Evolutionary conservation across 2,329 filamentous ascomycete species (phyloP), one percentile per base, ranked within the genome.

Genomic region (Gnomoniopsis sp.): DNA sequence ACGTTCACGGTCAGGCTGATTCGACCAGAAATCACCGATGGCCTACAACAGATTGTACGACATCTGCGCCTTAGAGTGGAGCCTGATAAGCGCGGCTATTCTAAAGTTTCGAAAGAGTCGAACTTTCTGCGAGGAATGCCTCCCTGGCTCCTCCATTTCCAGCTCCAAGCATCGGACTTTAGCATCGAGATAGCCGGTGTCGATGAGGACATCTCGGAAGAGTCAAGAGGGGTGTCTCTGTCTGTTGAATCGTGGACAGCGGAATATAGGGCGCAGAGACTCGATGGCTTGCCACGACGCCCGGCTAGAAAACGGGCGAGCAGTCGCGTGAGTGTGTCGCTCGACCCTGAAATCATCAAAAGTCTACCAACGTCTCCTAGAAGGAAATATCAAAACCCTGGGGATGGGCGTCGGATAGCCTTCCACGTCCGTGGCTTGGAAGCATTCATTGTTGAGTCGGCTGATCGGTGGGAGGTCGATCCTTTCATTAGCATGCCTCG

Each of bases 1-100:
- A 96, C 91, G 0, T 93, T 96, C 64, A 90, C 91, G 1, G 81
- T 96, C 51, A 95, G 92, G 68, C 88, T 99, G 79, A 88, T 97
- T 10, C 87, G 93, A 22, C 88, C 91, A 6, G 95, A 99, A 69
- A 96, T 99, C 59, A 95, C 88, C 55, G 89, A 96, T 68, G 96
- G 95, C 22, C 81, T 99, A 34, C 90, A 90, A 23, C 91, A 98
- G 70, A 97, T 99, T 62, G 86, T 97, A 15, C 85, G 87, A 46
- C 92, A 98, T 68, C 80, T 97, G 54, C 85, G 88, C 48, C 85
- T 85, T 33, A 86, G 90, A 61, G 82, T 89, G 11, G 82, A 88
- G 63, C 83, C 86, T 3, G 84, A 86, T 60, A 88, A 84, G 69
- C 76, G 82, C 41, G 72, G 71, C 3, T 71, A 71, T 43, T 75